Base-by-base conservation (phyloP, 2,329 filamentous ascomycete species). In the Aspergillus tanneri region DNA sequence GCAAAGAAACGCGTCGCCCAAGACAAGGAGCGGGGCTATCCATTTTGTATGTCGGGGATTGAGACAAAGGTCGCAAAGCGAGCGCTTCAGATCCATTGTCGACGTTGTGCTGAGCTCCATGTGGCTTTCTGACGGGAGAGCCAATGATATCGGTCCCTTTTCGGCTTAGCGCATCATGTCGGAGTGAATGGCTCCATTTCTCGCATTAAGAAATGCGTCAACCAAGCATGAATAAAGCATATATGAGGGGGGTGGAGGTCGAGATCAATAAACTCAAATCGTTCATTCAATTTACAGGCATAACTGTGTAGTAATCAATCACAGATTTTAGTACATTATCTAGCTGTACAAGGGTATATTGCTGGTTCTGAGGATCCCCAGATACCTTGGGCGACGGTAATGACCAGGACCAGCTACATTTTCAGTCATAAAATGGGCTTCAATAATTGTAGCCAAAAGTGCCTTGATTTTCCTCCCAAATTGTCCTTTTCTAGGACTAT, bases 1-100 rank as follows among this genome's bases (percentile, higher is more conserved):
- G 68, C 88, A 93, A 18, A 96, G 79, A 14, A 81, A 69, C 6
- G 83, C 83, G 64, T 96, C 91, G 45, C 80, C 75, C 24, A 86
- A 66, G 56, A 93, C 76, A 5, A 96, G 76, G 3, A 83, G 72
- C 0, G 84, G 78, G 5, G 84, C 74, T 34, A 91, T 77, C 82
- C 82, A 86, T 79, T 64, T 69, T 39, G 77, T 77, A 60, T 84
- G 77, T 40, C 71, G 72, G 1, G 79, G 76, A 54, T 84, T 78
- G n/a, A 66, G 73, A 23, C 77, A 71, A 10, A 84, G 53, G 54
- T 69, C 68, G 43, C 62, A 51, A 36, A 66, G 43, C n/a, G 63
- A 52, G 32, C 52, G 51, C 46, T 62, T 66, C 43, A 67, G 54
- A 27, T 65, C 61, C 71, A 73, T 73, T 32, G 25, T 51, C 18